Conservation (phyloP, 176 grass and related monocot species). For the Pharus latifolius region DNA sequence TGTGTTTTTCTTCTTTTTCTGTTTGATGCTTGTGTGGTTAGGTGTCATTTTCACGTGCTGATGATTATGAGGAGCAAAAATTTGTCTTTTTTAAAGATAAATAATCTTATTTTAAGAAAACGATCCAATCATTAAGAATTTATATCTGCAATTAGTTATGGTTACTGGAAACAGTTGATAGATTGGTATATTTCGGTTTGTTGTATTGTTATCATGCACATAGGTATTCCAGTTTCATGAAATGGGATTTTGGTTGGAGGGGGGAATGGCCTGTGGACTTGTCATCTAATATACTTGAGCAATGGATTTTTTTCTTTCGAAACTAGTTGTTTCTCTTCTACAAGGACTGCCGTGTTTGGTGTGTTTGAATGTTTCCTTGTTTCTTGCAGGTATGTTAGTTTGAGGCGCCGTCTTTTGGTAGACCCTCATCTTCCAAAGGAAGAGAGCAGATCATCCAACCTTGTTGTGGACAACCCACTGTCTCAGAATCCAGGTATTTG, state of each 20-base stretch:
- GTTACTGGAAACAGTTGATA: background rate
- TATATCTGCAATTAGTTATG: background rate
- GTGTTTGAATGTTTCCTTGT: background rate
- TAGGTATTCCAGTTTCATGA: background rate
- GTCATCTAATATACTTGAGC: constrained; percentile 5
- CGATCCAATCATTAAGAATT: background rate
- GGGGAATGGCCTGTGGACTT: background rate
- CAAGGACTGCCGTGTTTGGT: background rate
- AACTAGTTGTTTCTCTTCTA: background rate
- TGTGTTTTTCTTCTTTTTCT: background rate
- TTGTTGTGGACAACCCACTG: constrained; percentile 76
- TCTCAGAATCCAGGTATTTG: constrained; percentile 90
- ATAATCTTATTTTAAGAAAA: background rate
- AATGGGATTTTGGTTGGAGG: background rate
- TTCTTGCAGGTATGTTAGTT: constrained; percentile 65
- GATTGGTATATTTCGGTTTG: background rate
- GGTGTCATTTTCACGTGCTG: background rate
- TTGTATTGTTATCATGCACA: constrained; percentile 1
- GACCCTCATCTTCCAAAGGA: constrained; percentile 69
- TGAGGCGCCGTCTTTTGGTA: constrained; percentile 62
- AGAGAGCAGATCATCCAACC: constrained; percentile 47
- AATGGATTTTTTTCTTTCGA: background rate
- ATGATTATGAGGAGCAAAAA: background rate
- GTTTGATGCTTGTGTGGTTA: background rate
- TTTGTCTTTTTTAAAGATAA: background rate